phyloP scores from a whole-genome alignment of 2,329 filamentous ascomycete genomes.

The Trichoderma semiorbis region DNA sequence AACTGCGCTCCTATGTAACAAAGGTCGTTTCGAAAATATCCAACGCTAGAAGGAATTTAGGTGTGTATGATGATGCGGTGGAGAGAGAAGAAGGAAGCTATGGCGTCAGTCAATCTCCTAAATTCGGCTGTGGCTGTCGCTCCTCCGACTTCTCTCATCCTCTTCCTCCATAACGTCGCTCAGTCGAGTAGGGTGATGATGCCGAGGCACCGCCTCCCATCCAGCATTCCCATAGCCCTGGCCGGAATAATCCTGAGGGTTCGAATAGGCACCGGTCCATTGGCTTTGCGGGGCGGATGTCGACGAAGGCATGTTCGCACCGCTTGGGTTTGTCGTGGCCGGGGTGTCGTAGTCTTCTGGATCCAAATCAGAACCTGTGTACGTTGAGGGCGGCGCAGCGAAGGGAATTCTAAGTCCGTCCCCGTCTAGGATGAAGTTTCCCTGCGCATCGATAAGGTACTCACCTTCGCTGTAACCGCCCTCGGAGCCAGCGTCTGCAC shows the following conservation, averaged over 20 bases:
- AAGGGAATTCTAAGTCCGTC: slow-evolving; percentile 58
- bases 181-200: slow-evolving; percentile 83
- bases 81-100: neutral
- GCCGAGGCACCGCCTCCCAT: slow-evolving; percentile 74
- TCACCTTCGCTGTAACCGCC: slow-evolving; percentile 67
- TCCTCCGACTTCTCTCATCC: slow-evolving; percentile 74
- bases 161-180: slow-evolving; percentile 88
- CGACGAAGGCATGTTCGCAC: slow-evolving; percentile 29
- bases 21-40: slow-evolving; percentile 1
- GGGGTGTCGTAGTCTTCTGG: slow-evolving; percentile 58
- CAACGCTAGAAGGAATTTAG: slow-evolving; percentile 7
- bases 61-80: neutral
- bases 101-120: slow-evolving; percentile 27
- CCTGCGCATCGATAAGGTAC: slow-evolving; percentile 61
- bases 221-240: slow-evolving; percentile 63
- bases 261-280: slow-evolving; percentile 42
- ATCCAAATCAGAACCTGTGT: slow-evolving; percentile 48
- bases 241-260: slow-evolving; percentile 61
- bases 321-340: slow-evolving; percentile 41
- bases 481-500: slow-evolving; percentile 46
- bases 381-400: slow-evolving; percentile 43
- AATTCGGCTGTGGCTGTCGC: slow-evolving; percentile 59
- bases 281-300: slow-evolving; percentile 33
- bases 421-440: slow-evolving; percentile 58
- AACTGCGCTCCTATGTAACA: slow-evolving; percentile 2